Percentiles rank a stretch among this genome's conserved stretches.
Evolutionary conservation across 768 basidiomycete species (phyloP).

Genomic region (Lactarius deliciosus): DNA sequence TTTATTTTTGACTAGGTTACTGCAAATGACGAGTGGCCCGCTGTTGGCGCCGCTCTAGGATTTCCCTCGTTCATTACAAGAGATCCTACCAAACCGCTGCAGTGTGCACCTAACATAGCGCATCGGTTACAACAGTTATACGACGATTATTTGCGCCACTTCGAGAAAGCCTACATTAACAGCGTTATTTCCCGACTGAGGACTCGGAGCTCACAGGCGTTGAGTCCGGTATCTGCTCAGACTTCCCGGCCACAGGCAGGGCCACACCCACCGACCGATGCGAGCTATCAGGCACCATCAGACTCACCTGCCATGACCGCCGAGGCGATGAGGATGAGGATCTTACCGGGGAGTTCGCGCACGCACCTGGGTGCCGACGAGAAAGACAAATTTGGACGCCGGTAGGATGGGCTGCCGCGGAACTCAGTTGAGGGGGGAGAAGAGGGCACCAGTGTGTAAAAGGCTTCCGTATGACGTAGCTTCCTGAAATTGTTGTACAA

Average conservation of each 20-base stretch:
- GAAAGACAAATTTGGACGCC: background rate
- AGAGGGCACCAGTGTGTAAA: background rate
- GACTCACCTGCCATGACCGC: constrained; percentile 3
- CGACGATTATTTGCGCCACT: constrained; percentile 3
- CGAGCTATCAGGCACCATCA: constrained; percentile 10
- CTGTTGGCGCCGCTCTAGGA: constrained; percentile 8
- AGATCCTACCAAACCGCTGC: constrained; percentile 1
- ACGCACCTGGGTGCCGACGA: background rate
- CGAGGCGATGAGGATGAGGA: constrained; percentile 5
- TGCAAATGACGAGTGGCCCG: constrained; percentile 17
- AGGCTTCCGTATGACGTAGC: background rate
- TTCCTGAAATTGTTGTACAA: background rate
- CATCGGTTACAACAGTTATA: constrained; percentile 17
- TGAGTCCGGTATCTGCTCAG: background rate
- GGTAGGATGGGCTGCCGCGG: background rate
- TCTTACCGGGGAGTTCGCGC: constrained; percentile 14
- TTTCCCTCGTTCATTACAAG: background rate
- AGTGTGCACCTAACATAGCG: constrained; percentile 12
- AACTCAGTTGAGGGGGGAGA: background rate
- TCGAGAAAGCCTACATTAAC: constrained; percentile 13
- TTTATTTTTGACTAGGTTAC: constrained; percentile 8
- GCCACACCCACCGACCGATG: constrained; percentile 16
- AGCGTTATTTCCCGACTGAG: background rate
- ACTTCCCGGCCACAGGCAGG: constrained; percentile 5
- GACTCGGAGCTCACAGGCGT: background rate